A percentile compares a stretch with the other conserved stretches of the same genome.
phyloP scores from a whole-genome alignment of 306 rosid genomes.

The Acacia acuminata region DNA sequence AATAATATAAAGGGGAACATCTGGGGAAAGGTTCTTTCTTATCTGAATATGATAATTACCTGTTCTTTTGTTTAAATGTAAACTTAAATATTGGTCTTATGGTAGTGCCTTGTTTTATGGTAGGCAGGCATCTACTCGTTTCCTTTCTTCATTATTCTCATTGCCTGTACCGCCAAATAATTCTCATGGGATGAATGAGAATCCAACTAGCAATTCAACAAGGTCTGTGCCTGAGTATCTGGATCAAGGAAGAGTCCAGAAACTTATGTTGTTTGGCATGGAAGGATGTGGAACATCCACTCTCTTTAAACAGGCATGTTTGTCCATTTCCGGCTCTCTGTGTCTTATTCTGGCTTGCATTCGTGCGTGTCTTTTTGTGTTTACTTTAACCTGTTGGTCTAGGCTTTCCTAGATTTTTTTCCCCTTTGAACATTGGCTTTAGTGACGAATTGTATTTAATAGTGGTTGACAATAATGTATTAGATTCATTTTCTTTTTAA shows the following conservation, averaged over 20 bases:
- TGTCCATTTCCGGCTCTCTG: conserved; percentile 15
- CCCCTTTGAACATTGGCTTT: not conserved
- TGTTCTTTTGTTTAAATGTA: conserved; percentile 38
- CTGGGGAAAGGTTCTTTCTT: conserved; percentile 98
- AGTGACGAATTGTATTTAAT: conserved; percentile 16
- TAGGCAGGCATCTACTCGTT: conserved; percentile 96
- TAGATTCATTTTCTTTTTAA: not conserved
- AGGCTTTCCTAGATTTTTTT: conserved; percentile 6
- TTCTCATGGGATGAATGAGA: conserved; percentile 63
- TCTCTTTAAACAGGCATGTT: conserved; percentile 78
- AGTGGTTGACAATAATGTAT: conserved; percentile 7
- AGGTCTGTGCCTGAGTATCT: conserved; percentile 74
- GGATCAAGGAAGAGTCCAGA: conserved; percentile 79
- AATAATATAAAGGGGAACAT: conserved; percentile 91
- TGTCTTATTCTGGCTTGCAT: conserved; percentile 9
- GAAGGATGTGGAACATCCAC: conserved; percentile 94
- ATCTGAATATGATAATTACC: conserved; percentile 40
- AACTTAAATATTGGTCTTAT: conserved; percentile 29
- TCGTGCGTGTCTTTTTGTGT: not conserved
- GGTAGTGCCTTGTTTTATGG: conserved; percentile 72
- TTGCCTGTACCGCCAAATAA: conserved; percentile 75
- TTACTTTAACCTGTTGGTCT: conserved; percentile 33
- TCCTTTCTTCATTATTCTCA: conserved; percentile 78
- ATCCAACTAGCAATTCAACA: conserved; percentile 49
- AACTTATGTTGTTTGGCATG: conserved; percentile 82